Base-by-base conservation (phyloP, 2,329 filamentous ascomycete species). In the Colletotrichum echinochloae region DNA sequence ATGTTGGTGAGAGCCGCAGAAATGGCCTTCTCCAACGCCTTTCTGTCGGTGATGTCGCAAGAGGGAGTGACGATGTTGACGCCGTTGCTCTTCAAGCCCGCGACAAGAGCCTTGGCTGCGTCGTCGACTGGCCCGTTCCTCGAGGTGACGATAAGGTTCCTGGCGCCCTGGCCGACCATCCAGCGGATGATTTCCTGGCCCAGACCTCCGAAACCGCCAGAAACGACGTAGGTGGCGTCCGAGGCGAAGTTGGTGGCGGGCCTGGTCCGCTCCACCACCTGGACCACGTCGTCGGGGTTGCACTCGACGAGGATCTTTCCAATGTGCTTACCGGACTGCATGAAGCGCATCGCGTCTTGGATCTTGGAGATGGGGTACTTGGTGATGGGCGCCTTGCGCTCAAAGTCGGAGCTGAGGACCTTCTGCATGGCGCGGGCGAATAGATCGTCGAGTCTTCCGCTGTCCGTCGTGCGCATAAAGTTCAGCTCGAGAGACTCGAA, bases 261-360 rank as follows among this genome's bases (percentile, higher is more conserved):
- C 20, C 33, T 37, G 8, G 44, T 35, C 23, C 35, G 56, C 39
- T 48, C 46, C 20, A 37, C 48, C 23, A 41, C 59, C n/a, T 23
- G 35, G 30, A 37, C 70, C 64, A 41, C 20, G 7, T 66, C 33
- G 9, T 63, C 48, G 26, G 33, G 70, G 67, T 39, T 26, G n/a
- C 76, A 69, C 49, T 70, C 73, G 30, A 83, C 60, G 20, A 85
- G 78, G 20, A 86, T 81, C 65, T 85, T 85, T 0, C 83, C 84
- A 55, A 82, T 81, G 71, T 86, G 83, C 41, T 75, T 76, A 0
- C 83, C 83, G 1, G 75, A 76, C 65, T 86, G 82, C 80, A 86
- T 81, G 54, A 80, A 78, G 0, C 82, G 75, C 72, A 86, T 83
- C 0, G 83, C 83, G 9, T 82, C 78, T 28, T 78, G 73, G 1